Conservation (phyloP, 768 basidiomycete genomes). For the Russula sp. region DNA sequence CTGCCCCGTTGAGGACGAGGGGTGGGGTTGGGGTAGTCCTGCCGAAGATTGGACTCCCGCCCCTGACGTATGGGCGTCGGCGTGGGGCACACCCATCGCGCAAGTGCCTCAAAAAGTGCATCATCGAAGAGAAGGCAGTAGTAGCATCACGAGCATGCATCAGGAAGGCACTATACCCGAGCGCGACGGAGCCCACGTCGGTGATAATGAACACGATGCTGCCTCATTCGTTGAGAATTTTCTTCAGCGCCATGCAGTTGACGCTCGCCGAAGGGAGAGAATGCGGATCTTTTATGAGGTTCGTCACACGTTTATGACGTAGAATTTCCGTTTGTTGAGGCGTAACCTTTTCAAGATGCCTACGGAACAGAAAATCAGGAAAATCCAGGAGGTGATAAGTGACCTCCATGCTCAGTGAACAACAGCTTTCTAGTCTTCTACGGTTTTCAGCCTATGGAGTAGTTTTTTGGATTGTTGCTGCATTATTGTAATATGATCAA, state of each 20-base stretch:
- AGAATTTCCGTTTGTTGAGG: neutral
- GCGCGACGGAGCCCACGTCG: neutral
- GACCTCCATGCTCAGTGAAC: conserved; percentile 36
- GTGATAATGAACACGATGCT: conserved; percentile 26
- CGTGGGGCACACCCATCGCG: conserved; percentile 12
- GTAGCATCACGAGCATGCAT: conserved; percentile 25
- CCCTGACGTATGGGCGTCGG: conserved; percentile 21
- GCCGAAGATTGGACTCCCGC: conserved; percentile 27
- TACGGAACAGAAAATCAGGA: conserved; percentile 51
- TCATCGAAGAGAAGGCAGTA: conserved; percentile 18
- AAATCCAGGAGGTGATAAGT: conserved; percentile 50
- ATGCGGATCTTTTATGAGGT: conserved; percentile 57
- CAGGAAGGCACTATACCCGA: conserved; percentile 15
- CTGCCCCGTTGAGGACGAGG: conserved; percentile 8
- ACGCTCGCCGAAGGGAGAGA: conserved; percentile 40
- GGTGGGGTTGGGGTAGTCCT: conserved; percentile 24
- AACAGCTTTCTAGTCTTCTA: conserved; percentile 3
- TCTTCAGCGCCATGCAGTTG: conserved; percentile 42
- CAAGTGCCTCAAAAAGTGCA: conserved; percentile 3
- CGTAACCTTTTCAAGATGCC: conserved; percentile 44
- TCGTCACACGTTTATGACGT: conserved; percentile 26
- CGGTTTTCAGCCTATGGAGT: neutral
- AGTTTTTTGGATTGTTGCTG: conserved; percentile 11
- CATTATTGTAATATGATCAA: conserved; percentile 6
- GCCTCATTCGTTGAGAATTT: conserved; percentile 48